phyloP scores from a whole-genome alignment of 2,329 filamentous ascomycete species.

The Furcasterigmium furcatum region DNA sequence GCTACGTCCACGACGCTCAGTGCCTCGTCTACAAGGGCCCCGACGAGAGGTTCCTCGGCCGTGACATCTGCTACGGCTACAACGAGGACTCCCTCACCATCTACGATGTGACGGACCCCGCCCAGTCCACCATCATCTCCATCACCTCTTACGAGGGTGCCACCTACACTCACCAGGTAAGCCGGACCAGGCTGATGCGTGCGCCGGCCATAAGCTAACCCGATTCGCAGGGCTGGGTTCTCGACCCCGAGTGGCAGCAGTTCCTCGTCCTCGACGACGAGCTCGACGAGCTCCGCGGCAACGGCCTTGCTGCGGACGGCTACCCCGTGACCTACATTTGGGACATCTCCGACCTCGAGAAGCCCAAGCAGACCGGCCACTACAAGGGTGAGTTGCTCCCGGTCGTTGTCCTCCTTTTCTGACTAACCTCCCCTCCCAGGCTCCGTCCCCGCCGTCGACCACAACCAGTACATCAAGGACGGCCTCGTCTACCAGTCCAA shows the following conservation, averaged over 20 bases:
- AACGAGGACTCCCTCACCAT: constrained; percentile 52
- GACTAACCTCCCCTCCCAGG: constrained; percentile 37
- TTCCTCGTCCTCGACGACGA: constrained; percentile 52
- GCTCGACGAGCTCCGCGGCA: constrained; percentile 41
- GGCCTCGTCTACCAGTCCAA: constrained; percentile 45
- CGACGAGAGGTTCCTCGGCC: constrained; percentile 40
- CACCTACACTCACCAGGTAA: constrained; percentile 51
- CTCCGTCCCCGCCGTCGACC: constrained; percentile 37
- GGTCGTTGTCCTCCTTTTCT: constrained; percentile 5
- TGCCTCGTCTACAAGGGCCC: constrained; percentile 51
- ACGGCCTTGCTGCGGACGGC: constrained; percentile 35
- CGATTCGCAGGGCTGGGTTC: constrained; percentile 37
- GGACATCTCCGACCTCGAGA: constrained; percentile 40
- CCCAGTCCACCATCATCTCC: constrained; percentile 39
- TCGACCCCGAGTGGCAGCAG: constrained; percentile 38
- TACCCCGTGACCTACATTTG: constrained; percentile 49
- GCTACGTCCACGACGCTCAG: constrained; percentile 60
- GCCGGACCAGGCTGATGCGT: too few relatives aligned
- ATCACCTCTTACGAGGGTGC: constrained; percentile 53
- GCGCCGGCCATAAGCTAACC: too few relatives aligned
- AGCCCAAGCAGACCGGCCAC: constrained; percentile 36
- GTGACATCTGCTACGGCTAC: constrained; percentile 55
- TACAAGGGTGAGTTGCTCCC: constrained; percentile 25
- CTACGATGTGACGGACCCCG: constrained; percentile 50
- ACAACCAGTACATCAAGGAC: constrained; percentile 44